A percentile compares a stretch with the other conserved stretches of the same genome.
Evolutionary conservation across 1,284 basidiomycete species (phyloP).

Genomic region (Apiotrichum gamsii): DNA sequence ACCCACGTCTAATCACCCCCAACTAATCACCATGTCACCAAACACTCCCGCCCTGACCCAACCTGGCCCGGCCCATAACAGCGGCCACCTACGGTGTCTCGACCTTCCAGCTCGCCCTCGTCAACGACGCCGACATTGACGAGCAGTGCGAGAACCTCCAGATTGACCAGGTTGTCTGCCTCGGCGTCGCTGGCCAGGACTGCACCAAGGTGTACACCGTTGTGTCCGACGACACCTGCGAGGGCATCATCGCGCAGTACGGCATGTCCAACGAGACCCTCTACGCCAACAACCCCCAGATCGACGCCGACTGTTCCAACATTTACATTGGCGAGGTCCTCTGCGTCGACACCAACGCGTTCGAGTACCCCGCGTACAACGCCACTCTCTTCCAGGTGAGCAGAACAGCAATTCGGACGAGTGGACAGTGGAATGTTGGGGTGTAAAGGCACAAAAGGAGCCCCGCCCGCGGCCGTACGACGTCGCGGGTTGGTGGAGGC

Average conservation of each 20-base stretch:
- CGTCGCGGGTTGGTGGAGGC: no score
- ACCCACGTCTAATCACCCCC: no score
- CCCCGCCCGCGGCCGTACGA: background rate
- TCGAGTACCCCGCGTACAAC: constrained; percentile 41
- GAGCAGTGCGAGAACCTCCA: constrained; percentile 46
- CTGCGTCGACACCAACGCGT: constrained; percentile 42
- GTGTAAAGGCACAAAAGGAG: no score
- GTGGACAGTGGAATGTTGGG: constrained; percentile 10
- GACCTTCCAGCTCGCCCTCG: constrained; percentile 48
- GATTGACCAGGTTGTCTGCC: constrained; percentile 41
- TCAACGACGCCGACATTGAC: constrained; percentile 44
- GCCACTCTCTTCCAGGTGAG: constrained; percentile 35
- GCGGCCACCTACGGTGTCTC: constrained; percentile 45
- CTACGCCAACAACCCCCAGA: constrained; percentile 47
- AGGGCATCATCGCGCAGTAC: constrained; percentile 35
- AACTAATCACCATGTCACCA: no score
- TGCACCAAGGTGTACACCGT: constrained; percentile 47
- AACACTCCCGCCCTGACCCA: background rate
- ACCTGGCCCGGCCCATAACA: constrained; percentile 11
- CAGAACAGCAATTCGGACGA: no score
- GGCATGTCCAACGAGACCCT: constrained; percentile 40
- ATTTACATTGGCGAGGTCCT: constrained; percentile 49
- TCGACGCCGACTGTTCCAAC: constrained; percentile 45
- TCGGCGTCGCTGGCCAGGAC: constrained; percentile 42
- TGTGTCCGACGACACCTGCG: constrained; percentile 45